Evolutionary conservation across 78 protist genomes (phyloP), one percentile per base, ranked within the genome.

Genomic region (Cyanophora paradoxa): DNA sequence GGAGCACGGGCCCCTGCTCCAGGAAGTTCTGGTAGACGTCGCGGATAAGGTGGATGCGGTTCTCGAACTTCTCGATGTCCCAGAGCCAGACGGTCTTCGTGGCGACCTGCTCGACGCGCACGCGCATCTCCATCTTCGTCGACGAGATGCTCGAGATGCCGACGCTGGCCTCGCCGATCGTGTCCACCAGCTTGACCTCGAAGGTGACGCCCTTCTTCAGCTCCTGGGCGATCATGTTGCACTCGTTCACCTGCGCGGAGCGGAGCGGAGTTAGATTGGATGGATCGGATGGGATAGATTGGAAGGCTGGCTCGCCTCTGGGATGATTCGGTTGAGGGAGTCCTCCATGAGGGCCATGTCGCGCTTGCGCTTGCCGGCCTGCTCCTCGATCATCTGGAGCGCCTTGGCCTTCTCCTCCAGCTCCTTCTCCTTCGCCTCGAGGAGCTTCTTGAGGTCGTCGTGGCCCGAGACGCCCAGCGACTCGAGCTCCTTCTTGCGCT

Each of bases 161-260:
- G 36, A 59, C 13, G 66, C 16, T 6, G 36, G 66, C 17, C 36
- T 63, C n/a, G 28, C 34, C 31, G 33, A 65, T 19, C 5, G 0
- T 11, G 41, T 6, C 24, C 58, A 69, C 50, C 11, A 69, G 58
- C 62, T n/a, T 46, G 28, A 20, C 26, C 14, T 33, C 41, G 13
- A 50, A 69, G 2, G 11, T 10, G 22, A 52, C 28, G 22, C n/a
- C 3, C 36, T 50, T 5, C 1, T 36, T 42, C 26, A 69, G 30
- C 30, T 69, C 58, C 62, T 11, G 0, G 33, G 62, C 40, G 10
- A 69, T 69, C 17, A 24, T 10, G 44, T 69, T 69, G 16, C 63
- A 59, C 75, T 69, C 75, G 33, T 28, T 33, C 30, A 69, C 52
- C n/a, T n/a, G n/a, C n/a, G n/a, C n/a, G n/a, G 40, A 63, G 19